These are phyloP conservation scores for Sextonia rubra DNA, from an alignment of 164 flowering plant genomes.

Conservation along the genomic window DNA sequence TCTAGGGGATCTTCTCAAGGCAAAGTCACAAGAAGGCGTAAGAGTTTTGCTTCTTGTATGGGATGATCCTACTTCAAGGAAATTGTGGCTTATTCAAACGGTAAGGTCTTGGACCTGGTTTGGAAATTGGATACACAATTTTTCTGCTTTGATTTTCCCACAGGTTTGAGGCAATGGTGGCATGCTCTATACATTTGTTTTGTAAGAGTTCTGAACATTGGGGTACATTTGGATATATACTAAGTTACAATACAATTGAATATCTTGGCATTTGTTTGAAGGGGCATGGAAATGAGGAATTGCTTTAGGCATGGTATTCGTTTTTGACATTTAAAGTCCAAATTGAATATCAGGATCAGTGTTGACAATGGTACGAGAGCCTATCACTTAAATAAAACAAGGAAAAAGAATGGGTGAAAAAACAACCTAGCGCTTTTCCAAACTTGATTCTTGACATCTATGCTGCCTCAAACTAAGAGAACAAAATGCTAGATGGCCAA, in stretches of 20 bases:
- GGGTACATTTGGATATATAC: not conserved
- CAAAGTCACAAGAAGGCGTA: constrained; percentile 95
- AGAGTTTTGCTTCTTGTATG: constrained; percentile 89
- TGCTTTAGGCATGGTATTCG: not conserved
- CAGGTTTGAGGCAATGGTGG: not conserved
- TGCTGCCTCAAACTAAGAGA: not conserved
- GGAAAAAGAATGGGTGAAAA: too few relatives aligned
- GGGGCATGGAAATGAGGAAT: not conserved
- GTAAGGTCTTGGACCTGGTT: constrained; percentile 27
- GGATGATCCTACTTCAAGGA: constrained; percentile 98
- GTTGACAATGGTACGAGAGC: not conserved
- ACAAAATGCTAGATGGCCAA: not conserved
- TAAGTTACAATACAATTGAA: not conserved
- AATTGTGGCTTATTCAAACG: constrained; percentile 66
- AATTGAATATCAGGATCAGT: not conserved
- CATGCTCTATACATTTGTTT: not conserved
- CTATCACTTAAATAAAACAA: too few relatives aligned
- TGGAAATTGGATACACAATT: not conserved
- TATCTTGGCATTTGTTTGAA: not conserved
- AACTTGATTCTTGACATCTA: not conserved
- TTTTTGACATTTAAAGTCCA: too few relatives aligned
- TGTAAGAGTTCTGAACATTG: not conserved
- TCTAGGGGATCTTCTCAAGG: constrained; percentile 76
- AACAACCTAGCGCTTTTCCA: not conserved
- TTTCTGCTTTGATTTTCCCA: not conserved